Evolutionary conservation across 2,329 filamentous ascomycete species (phyloP), one percentile per base, ranked within the genome.

Genomic region (Verticillium klebahnii): DNA sequence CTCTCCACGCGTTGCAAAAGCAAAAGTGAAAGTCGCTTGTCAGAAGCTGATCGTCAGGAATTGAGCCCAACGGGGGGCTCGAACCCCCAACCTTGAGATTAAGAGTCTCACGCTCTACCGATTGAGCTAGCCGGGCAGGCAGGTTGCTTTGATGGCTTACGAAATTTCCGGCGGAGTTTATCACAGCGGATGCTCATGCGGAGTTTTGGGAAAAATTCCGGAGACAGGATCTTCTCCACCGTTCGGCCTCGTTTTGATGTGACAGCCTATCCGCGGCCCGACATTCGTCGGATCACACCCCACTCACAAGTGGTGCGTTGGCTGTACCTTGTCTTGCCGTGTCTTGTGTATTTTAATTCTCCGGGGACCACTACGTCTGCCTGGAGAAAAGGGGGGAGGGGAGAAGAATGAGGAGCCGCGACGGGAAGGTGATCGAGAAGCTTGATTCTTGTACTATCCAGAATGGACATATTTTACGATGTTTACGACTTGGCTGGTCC

Each of bases 21-120:
- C 17, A 8, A 50, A 11, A 23, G n/a, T 9, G 19, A 50, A 19
- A 23, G 19, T 4, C 9, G n/a, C 40, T 50, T 50, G 6, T 6
- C 2, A 23, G 19, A 50, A 23, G 40, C 39, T 29, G 14, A 45
- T 37, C 56, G 56, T 58, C 56, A 58, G 56, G 56, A 58, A 58
- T 58, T 58, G 56, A 58, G 56, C 56, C 56, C 56, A 36, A 58
- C 56, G 56, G 34, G 56, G 56, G 56, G 56, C 32, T 81, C 79
- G 79, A 82, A 83, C 82, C 78, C 78, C 76, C 78, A 82, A 76
- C 78, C 79, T 82, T 80, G 77, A 82, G 80, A 81, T 81, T 83
- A 83, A 84, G 85, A 88, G 86, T 87, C 85, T 86, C 81, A 88
- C 85, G 85, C 85, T 88, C 85, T 88, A 87, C 83, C 83, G 83